Percentiles rank a stretch among this genome's conserved stretches.
phyloP scores from a whole-genome alignment of 2,329 filamentous ascomycete species.

The Talaromyces albobiverticillius region DNA sequence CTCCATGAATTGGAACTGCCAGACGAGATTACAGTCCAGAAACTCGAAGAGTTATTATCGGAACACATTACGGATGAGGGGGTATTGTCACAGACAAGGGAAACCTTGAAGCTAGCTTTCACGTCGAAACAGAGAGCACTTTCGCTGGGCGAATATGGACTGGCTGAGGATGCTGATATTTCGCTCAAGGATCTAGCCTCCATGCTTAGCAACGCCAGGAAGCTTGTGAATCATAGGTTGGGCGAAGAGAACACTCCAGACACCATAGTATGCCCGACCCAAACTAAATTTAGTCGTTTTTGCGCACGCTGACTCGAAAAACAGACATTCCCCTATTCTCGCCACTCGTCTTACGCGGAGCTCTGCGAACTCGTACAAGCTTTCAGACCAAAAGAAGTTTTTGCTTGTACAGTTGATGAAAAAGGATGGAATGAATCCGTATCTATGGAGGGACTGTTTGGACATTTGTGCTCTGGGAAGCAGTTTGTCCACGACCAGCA shows the following conservation, averaged over 20 bases:
- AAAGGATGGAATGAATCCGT: conserved; percentile 60
- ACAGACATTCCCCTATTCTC: conserved; percentile 74
- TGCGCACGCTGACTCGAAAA: conserved; percentile 3
- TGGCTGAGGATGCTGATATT: conserved; percentile 37
- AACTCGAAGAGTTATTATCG: conserved; percentile 54
- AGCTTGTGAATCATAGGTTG: not conserved
- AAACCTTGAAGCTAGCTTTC: conserved; percentile 31
- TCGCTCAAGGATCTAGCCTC: conserved; percentile 34
- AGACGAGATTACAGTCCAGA: conserved; percentile 46
- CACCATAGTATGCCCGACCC: not conserved
- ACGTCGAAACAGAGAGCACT: conserved; percentile 32
- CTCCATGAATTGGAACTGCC: conserved; percentile 63
- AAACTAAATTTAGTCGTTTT: not conserved
- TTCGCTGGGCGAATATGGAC: conserved; percentile 28
- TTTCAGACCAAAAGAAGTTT: conserved; percentile 72
- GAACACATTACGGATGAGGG: conserved; percentile 31
- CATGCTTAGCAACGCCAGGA: conserved; percentile 25
- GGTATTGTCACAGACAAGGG: conserved; percentile 26
- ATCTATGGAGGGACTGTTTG: conserved; percentile 70
- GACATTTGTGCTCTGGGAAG: conserved; percentile 60
- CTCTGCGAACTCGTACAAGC: conserved; percentile 66
- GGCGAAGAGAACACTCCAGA: not conserved
- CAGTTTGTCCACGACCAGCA: conserved; percentile 64
- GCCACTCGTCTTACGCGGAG: conserved; percentile 83
- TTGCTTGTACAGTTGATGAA: conserved; percentile 73